These are phyloP conservation scores for Ceratobasidium sp. DNA, from an alignment of 1,284 basidiomycete species.

Conservation along the genomic window DNA sequence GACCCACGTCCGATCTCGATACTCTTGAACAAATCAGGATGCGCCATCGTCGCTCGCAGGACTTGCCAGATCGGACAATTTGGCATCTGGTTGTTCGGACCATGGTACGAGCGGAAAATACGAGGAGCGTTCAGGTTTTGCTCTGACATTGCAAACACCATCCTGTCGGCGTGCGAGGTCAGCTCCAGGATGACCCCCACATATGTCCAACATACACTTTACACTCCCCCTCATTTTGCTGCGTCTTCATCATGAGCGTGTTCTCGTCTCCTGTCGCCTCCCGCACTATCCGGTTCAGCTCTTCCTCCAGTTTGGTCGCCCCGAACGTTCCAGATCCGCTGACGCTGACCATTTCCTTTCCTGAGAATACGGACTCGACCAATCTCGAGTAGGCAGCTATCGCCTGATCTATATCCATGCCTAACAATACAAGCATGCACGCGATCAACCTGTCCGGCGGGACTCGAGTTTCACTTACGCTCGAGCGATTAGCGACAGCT, in stretches of 20 bases:
- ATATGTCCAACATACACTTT: background rate
- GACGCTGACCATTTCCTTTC: background rate
- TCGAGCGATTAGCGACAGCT: too few species aligned
- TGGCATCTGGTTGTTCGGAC: too few species aligned
- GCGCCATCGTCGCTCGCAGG: too few species aligned
- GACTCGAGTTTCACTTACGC: too few species aligned
- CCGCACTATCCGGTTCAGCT: background rate
- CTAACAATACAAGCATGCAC: too few species aligned
- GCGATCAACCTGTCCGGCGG: too few species aligned
- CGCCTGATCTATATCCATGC: background rate
- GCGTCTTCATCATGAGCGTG: background rate
- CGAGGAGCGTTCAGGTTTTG: too few species aligned
- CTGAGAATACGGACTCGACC: background rate
- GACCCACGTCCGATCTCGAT: background rate
- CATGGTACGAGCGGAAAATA: too few species aligned
- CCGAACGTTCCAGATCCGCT: background rate
- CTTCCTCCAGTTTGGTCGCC: constrained; percentile 5
- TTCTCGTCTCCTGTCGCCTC: constrained; percentile 9
- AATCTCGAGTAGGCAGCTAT: background rate
- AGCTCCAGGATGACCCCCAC: too few species aligned
- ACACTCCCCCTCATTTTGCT: background rate
- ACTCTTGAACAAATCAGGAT: too few species aligned
- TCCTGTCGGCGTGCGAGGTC: background rate
- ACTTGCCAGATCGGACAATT: too few species aligned
- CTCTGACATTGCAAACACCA: too few species aligned